phyloP scores from a whole-genome alignment of 805 yeast species.

The Osmozyma mogii region DNA sequence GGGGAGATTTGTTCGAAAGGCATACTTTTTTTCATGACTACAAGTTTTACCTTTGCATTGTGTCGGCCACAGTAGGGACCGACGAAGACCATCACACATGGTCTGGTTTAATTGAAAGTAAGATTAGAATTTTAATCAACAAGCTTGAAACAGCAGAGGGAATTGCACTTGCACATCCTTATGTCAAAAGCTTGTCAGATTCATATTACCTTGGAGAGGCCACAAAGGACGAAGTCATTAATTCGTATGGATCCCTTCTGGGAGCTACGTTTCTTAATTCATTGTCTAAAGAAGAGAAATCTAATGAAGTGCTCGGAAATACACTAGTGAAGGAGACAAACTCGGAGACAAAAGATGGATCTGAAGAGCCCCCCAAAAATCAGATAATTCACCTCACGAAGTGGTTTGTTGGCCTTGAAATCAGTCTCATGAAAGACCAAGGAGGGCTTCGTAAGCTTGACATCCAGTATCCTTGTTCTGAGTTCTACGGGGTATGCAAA shows the following conservation, averaged over 20 bases:
- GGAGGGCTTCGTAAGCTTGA: constrained; percentile 62
- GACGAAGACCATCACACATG: constrained; percentile 83
- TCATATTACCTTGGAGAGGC: constrained; percentile 27
- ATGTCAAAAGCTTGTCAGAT: constrained; percentile 63
- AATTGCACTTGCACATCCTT: constrained; percentile 83
- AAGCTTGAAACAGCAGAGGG: constrained; percentile 76
- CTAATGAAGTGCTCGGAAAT: constrained; percentile 12
- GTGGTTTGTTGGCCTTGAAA: constrained; percentile 70
- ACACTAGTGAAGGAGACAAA: constrained; percentile 15
- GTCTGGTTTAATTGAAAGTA: constrained; percentile 91
- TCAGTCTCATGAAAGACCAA: constrained; percentile 34
- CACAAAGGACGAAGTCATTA: constrained; percentile 41
- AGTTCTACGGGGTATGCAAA: constrained; percentile 75
- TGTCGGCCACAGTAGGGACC: constrained; percentile 65
- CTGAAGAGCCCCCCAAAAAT: constrained; percentile 7
- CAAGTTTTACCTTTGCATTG: constrained; percentile 78
- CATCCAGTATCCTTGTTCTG: constrained; percentile 84
- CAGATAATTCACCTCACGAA: constrained; percentile 54
- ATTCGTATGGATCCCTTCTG: constrained; percentile 52
- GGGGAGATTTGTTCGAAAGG: constrained; percentile 71
- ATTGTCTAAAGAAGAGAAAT: constrained; percentile 28
- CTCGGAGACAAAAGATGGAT: constrained; percentile 19
- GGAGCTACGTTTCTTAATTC: constrained; percentile 17
- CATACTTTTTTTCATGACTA: constrained; percentile 80
- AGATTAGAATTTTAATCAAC: constrained; percentile 69